phyloP scores from a whole-genome alignment of 2,329 filamentous ascomycete species.

The Alternaria triticimaculans region DNA sequence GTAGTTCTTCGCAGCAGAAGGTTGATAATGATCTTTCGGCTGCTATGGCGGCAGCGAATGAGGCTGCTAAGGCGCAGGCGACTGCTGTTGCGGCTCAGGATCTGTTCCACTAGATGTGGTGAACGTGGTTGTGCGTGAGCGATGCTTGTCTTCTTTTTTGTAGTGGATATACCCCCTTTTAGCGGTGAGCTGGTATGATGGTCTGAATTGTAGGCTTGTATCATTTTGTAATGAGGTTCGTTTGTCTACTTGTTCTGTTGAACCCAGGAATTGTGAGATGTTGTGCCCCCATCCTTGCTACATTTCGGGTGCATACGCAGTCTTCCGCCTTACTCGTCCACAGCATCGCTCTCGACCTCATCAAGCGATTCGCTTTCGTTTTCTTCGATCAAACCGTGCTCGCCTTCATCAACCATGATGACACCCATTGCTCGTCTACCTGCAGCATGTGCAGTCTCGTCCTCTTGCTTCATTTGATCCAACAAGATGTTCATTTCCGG shows the following conservation, averaged over 20 bases:
- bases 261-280: no score
- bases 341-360: neutral
- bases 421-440: neutral
- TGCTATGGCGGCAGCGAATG: slow-evolving; percentile 46
- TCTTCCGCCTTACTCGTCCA: no score
- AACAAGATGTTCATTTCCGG: neutral
- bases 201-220: neutral
- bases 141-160: neutral
- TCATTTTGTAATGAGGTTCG: neutral
- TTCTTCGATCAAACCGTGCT: neutral
- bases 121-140: neutral
- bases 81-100: slow-evolving; percentile 44
- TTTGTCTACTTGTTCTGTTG: neutral
- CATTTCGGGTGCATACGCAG: no score
- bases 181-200: neutral
- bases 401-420: neutral
- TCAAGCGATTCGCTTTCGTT: no score
- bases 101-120: neutral
- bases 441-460: neutral
- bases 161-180: slow-evolving; percentile 5
- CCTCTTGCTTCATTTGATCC: neutral
- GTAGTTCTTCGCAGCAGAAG: slow-evolving; percentile 22
- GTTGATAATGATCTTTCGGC: slow-evolving; percentile 46
- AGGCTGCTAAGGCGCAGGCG: slow-evolving; percentile 27
- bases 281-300: no score